Conservation (phyloP, 2,329 filamentous ascomycete species). For the Ceratocystis papillata region DNA sequence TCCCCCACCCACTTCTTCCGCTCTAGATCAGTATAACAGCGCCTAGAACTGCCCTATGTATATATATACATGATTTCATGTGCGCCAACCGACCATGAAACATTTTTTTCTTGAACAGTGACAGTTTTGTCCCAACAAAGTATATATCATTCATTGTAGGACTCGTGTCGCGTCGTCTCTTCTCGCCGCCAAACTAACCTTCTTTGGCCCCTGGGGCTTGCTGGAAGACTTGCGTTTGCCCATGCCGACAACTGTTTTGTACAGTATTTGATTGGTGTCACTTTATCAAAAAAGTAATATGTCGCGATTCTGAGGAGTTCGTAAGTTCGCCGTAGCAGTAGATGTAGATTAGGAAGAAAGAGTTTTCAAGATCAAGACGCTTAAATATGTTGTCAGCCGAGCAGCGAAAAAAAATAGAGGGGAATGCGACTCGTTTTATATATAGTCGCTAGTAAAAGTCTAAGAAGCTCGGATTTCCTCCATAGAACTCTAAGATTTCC, state of each 20-base stretch:
- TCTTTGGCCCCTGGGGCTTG: slow-evolving; percentile 73
- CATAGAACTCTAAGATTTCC: background rate
- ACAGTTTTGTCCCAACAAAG: background rate
- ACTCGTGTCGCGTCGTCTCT: slow-evolving; percentile 3
- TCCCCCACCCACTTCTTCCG: background rate
- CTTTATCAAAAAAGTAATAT: background rate
- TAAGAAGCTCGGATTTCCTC: background rate
- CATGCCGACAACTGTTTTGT: slow-evolving; percentile 36
- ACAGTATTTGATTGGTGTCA: background rate
- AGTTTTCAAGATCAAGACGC: too few species aligned
- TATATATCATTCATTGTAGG: background rate
- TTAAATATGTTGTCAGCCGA: background rate
- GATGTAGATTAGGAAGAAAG: background rate
- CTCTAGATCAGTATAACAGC: background rate
- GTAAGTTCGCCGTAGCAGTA: background rate
- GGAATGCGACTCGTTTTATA: slow-evolving; percentile 3
- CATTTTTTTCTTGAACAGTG: background rate
- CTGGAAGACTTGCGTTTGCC: slow-evolving; percentile 87
- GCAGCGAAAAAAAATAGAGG: slow-evolving; percentile 6
- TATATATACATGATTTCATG: background rate
- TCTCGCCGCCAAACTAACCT: slow-evolving; percentile 42
- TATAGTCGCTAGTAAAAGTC: background rate
- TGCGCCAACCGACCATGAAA: background rate
- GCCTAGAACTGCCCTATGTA: background rate
- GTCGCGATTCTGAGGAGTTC: background rate